Percentiles rank a stretch among this genome's conserved stretches.
Evolutionary conservation across 2,329 filamentous ascomycete species (phyloP).

Genomic region (Phialophora macrospora): DNA sequence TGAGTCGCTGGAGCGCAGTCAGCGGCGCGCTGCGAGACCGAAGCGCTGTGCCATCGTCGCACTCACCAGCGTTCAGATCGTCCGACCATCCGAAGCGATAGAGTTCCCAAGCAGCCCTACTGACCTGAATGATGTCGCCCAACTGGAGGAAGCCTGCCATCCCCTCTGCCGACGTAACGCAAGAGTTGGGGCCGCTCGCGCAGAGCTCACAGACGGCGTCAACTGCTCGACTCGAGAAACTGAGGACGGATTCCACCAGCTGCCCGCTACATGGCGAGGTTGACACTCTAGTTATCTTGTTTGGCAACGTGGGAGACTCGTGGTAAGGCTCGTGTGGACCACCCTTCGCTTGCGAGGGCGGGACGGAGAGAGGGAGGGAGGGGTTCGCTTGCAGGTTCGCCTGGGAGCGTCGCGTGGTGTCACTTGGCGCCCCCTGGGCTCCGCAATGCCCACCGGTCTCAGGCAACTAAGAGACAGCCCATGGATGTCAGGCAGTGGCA

Average conservation of each 20-base stretch:
- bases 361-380: not conserved
- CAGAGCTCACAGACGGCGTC: slow-evolving; percentile 2
- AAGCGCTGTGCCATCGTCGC: not conserved
- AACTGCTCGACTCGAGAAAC: not conserved
- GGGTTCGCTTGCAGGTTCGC: slow-evolving; percentile 1
- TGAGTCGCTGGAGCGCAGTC: not conserved
- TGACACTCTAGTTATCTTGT: slow-evolving; percentile 4
- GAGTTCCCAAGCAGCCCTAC: not conserved
- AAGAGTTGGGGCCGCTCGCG: not conserved
- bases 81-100: not conserved
- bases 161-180: not conserved
- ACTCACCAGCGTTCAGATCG: slow-evolving; percentile 1
- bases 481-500: not conserved
- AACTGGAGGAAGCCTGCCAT: slow-evolving; percentile 1
- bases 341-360: not conserved
- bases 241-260: not conserved
- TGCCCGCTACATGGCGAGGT: not conserved
- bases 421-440: not conserved
- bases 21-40: not conserved
- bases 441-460: not conserved
- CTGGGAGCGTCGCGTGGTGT: too few relatives aligned
- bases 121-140: slow-evolving; percentile 7
- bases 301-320: not conserved
- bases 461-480: not conserved
- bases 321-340: slow-evolving; percentile 1